These are phyloP conservation scores for Polyplosphaeria fusca DNA, from an alignment of 495 filamentous ascomycete species.

Conservation along the genomic window DNA sequence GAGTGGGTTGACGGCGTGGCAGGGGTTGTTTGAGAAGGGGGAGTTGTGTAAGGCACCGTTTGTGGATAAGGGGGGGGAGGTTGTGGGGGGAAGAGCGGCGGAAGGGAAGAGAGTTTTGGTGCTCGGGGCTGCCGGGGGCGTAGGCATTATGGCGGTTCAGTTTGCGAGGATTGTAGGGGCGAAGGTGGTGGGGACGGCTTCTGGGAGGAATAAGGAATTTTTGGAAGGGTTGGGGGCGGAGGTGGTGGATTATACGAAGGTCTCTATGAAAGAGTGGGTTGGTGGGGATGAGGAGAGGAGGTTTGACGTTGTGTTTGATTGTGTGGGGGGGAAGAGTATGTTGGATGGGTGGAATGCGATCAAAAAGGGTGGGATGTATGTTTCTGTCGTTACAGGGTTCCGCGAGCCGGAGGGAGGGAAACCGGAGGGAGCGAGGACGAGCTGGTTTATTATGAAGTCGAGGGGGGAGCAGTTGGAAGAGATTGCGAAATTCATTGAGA, in stretches of 20 bases:
- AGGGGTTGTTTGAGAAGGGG: conserved; percentile 51
- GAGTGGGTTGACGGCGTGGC: conserved; percentile 56
- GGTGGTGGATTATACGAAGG: conserved; percentile 47
- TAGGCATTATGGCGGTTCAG: conserved; percentile 57
- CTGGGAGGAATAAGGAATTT: conserved; percentile 42
- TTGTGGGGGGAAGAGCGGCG: conserved; percentile 29
- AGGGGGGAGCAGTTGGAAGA: conserved; percentile 44
- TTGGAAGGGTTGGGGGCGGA: conserved; percentile 47
- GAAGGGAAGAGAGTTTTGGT: conserved; percentile 46
- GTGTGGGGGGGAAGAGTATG: conserved; percentile 46
- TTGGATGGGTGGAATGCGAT: conserved; percentile 49
- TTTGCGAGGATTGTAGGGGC: conserved; percentile 48
- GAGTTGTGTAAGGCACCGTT: background rate
- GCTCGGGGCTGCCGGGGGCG: conserved; percentile 51
- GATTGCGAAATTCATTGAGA: conserved; percentile 47
- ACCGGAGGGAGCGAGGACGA: conserved; percentile 37
- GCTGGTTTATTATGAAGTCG: conserved; percentile 51
- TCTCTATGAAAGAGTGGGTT: conserved; percentile 42
- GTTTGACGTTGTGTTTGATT: conserved; percentile 54
- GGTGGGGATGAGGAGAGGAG: conserved; percentile 23
- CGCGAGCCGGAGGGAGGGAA: conserved; percentile 40
- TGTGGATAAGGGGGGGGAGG: conserved; percentile 43
- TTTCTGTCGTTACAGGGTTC: conserved; percentile 53
- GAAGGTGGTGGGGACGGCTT: conserved; percentile 43
- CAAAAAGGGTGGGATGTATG: conserved; percentile 41